These are phyloP conservation scores for Trypanosomatidae sp. DNA, from an alignment of 208 protist genomes.

Conservation along the genomic window DNA sequence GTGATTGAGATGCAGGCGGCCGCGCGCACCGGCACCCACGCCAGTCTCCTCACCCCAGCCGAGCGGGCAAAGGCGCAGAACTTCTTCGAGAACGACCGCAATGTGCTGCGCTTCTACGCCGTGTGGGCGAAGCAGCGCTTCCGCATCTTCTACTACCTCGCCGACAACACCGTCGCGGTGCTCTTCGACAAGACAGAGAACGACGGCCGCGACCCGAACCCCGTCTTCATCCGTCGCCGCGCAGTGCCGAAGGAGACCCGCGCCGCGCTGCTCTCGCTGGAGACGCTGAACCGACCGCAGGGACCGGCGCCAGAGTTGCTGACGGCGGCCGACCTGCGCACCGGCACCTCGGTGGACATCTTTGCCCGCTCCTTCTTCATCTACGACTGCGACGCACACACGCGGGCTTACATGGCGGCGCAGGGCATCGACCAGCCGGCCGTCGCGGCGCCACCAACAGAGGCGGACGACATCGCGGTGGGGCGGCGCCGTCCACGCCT, in stretches of 20 bases:
- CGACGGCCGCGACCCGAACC: slow-evolving; percentile 93
- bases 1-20: slow-evolving; percentile 81
- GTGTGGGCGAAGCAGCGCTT: slow-evolving; percentile 93
- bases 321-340: slow-evolving; percentile 74
- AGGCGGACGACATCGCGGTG: slow-evolving; percentile 41
- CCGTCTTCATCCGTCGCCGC: slow-evolving; percentile 89
- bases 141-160: slow-evolving; percentile 96
- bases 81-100: slow-evolving; percentile 94
- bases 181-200: slow-evolving; percentile 91
- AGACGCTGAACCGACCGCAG: slow-evolving; percentile 69
- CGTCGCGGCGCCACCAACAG: slow-evolving; percentile 34
- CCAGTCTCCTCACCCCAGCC: slow-evolving; percentile 74
- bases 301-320: slow-evolving; percentile 47
- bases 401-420: slow-evolving; percentile 78
- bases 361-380: slow-evolving; percentile 85
- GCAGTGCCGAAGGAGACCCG: slow-evolving; percentile 73
- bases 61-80: slow-evolving; percentile 72
- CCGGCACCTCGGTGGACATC: slow-evolving; percentile 83
- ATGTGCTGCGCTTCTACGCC: slow-evolving; percentile 95
- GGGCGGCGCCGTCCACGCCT: slow-evolving; percentile 25
- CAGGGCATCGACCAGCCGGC: slow-evolving; percentile 38
- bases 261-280: slow-evolving; percentile 37
- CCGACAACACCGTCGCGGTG: slow-evolving; percentile 94
- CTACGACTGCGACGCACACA: slow-evolving; percentile 95
- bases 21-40: slow-evolving; percentile 61